Conservation (phyloP, 2,329 filamentous ascomycete species). For the Calonectria henricotiae region DNA sequence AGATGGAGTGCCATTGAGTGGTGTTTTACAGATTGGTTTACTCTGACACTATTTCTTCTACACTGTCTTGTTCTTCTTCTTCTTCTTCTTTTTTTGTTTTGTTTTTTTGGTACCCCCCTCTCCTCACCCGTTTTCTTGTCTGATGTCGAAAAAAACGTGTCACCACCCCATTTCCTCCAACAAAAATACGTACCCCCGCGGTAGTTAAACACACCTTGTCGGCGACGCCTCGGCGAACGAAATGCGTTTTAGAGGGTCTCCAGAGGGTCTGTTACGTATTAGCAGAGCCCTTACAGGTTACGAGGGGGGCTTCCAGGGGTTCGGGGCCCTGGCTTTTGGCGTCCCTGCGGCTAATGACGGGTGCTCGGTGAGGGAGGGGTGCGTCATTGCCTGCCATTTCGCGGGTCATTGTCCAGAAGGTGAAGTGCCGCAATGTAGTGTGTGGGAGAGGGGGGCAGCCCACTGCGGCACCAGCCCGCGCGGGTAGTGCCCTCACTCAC, state of each 20-base stretch:
- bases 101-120: too few species aligned
- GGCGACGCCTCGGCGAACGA: slow-evolving; percentile 36
- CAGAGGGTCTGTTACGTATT: slow-evolving; percentile 37
- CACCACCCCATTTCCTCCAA: background rate
- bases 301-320: slow-evolving; percentile 16
- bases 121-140: slow-evolving; percentile 12
- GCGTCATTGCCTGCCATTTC: slow-evolving; percentile 26
- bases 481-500: slow-evolving; percentile 21
- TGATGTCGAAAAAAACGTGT: slow-evolving; percentile 18
- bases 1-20: background rate
- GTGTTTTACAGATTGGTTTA: background rate
- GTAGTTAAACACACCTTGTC: slow-evolving; percentile 6
- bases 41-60: background rate
- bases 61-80: background rate
- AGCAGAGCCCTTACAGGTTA: slow-evolving; percentile 21
- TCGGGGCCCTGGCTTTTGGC: slow-evolving; percentile 2
- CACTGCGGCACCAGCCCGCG: background rate
- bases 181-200: slow-evolving; percentile 3
- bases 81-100: too few species aligned
- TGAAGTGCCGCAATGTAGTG: background rate
- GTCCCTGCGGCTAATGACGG: slow-evolving; percentile 51
- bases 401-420: slow-evolving; percentile 21
- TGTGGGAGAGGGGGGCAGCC: background rate
- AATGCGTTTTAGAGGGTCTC: slow-evolving; percentile 23
- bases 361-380: slow-evolving; percentile 48